phyloP scores from a whole-genome alignment of 1,284 basidiomycete species.

The Ustilago shanxiensis region DNA sequence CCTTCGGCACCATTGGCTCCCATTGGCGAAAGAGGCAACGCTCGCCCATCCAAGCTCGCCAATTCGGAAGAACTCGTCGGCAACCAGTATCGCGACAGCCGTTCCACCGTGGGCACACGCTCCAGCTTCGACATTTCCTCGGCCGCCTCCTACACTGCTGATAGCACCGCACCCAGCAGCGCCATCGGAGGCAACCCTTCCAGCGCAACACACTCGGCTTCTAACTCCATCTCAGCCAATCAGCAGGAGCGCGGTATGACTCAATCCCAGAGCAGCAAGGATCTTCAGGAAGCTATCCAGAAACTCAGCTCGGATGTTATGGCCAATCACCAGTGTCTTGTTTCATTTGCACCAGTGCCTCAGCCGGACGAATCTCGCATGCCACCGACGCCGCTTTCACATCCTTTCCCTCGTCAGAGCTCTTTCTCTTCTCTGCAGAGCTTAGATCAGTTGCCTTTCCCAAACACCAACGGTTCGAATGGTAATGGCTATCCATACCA shows the following conservation, averaged over 20 bases:
- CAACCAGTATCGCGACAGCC: constrained; percentile 55
- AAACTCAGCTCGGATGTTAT: constrained; percentile 61
- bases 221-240: constrained; percentile 51
- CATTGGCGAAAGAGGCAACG: constrained; percentile 43
- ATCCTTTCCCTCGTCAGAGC: constrained; percentile 47
- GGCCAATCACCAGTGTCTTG: constrained; percentile 62
- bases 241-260: constrained; percentile 39
- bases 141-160: constrained; percentile 52
- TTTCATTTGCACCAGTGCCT: constrained; percentile 55
- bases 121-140: constrained; percentile 62
- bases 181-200: constrained; percentile 42
- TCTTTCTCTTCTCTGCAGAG: constrained; percentile 50
- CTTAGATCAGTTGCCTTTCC: constrained; percentile 48
- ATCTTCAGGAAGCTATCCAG: constrained; percentile 56
- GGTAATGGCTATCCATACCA: constrained; percentile 53
- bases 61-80: constrained; percentile 29
- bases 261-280: constrained; percentile 54
- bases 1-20: constrained; percentile 30
- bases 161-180: constrained; percentile 61
- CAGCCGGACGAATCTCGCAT: constrained; percentile 44
- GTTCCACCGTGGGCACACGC: constrained; percentile 60
- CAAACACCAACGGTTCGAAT: constrained; percentile 33
- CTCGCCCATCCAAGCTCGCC: constrained; percentile 32
- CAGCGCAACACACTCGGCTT: constrained; percentile 57
- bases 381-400: constrained; percentile 36